Base-by-base conservation (phyloP, 2,329 filamentous ascomycete species). In the Aspergillus niger region DNA sequence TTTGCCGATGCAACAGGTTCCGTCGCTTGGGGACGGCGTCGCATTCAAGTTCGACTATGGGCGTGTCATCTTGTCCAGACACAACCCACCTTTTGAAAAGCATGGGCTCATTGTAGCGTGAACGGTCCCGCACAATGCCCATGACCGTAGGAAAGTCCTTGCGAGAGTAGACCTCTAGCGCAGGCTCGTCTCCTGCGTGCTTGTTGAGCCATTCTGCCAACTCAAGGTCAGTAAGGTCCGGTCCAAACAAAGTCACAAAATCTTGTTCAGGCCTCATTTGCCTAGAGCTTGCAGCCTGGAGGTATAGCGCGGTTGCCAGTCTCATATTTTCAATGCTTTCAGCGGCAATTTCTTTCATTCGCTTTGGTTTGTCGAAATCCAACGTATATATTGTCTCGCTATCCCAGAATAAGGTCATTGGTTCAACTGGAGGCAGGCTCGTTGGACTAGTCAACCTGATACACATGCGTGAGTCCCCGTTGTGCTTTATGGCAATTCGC, bases 391-490 rank as follows among this genome's bases (percentile, higher is more conserved):
- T 69, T 3, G 47, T 67, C 6, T 73, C 61, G 11, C 32, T 55
- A n/a, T 73, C 67, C 73, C 71, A 74, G 20, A 66, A 74, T 8
- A 74, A 58, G 2, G 67, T 67, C 22, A 75, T 65, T 5, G 65
- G 62, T 3, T 65, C 60, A 15, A 72, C 63, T 5, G 55, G 39
- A 0, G 67, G 65, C 1, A 67, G 47, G 1, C 30, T 11, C 2
- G 52, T 61, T 0, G 73, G 73, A 6, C 65, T 49, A 5, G 65
- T 57, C 32, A 75, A 47, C 7, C 58, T 68, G 54, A 72, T 65
- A 3, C 30, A 63, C 26, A 71, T 28, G 20, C 67, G 59, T 3
- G 65, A 44, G 15, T 41, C 24, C 1, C 62, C 67, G 15, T 69
- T 59, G 3, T 61, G 53, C 2, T 48, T 55, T 4, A 75, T 58